These are phyloP conservation scores for Pseudovirgaria hyperparasitica DNA, from an alignment of 2,329 filamentous ascomycete genomes.

Conservation along the genomic window DNA sequence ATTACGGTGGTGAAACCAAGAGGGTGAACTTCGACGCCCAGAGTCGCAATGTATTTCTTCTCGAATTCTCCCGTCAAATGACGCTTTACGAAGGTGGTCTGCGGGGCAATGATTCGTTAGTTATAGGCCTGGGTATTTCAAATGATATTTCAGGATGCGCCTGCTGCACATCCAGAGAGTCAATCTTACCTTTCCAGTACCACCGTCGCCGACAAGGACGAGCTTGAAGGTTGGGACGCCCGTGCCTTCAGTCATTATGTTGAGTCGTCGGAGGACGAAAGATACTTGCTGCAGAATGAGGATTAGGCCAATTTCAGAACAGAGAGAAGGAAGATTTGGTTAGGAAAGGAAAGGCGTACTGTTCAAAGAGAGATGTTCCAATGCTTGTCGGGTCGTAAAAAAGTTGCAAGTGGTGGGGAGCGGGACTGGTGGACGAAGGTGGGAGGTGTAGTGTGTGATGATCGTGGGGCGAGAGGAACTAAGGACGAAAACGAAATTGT, in stretches of 20 bases:
- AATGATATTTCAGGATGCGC: slow-evolving; percentile 1
- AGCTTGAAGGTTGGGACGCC: slow-evolving; percentile 89
- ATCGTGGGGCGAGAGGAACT: slow-evolving; percentile 5
- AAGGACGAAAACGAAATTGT: too few species aligned
- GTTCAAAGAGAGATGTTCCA: too few species aligned
- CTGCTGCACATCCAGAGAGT: slow-evolving; percentile 1
- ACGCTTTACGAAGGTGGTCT: slow-evolving; percentile 99
- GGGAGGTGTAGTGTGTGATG: too few species aligned
- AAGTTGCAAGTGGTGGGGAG: too few species aligned
- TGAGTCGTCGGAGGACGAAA: slow-evolving; percentile 6
- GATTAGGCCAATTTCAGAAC: too few species aligned
- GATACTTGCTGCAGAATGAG: too few species aligned
- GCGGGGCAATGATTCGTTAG: slow-evolving; percentile 14
- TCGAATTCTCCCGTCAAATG: slow-evolving; percentile 99
- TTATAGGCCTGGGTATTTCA: slow-evolving; percentile 2
- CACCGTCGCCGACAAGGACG: slow-evolving; percentile 97
- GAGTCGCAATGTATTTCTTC: slow-evolving; percentile 99
- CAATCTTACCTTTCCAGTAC: slow-evolving; percentile 87
- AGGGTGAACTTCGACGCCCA: slow-evolving; percentile 98
- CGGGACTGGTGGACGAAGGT: too few species aligned
- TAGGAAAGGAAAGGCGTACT: too few species aligned
- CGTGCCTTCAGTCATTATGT: slow-evolving; percentile 49
- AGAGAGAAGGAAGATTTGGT: too few species aligned
- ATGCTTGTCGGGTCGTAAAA: too few species aligned
- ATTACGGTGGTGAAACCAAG: slow-evolving; percentile 92